Evolutionary conservation across 805 yeast genomes (phyloP).

Genomic region (Cyberlindnera meyerae): DNA sequence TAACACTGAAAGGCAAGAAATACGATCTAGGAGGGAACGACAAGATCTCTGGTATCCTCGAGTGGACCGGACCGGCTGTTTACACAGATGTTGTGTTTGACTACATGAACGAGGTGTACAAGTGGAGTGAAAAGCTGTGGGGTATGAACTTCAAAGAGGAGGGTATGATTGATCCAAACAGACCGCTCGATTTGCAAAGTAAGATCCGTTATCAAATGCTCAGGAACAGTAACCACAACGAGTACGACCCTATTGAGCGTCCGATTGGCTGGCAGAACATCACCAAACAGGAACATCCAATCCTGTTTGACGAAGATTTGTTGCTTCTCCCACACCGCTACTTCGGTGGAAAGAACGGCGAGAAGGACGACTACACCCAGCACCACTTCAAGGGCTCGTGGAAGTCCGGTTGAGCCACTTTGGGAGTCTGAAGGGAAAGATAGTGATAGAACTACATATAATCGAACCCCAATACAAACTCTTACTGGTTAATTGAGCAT

Average conservation of each 20-base stretch:
- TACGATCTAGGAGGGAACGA: conserved; percentile 39
- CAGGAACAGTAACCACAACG: conserved; percentile 7
- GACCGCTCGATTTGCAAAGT: conserved; percentile 7
- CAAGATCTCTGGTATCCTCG: conserved; percentile 54
- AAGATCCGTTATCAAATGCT: conserved; percentile 7
- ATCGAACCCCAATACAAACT: too few relatives aligned
- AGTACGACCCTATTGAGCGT: conserved; percentile 9
- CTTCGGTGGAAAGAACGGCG: conserved; percentile 45
- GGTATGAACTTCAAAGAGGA: conserved; percentile 6
- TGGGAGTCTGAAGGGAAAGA: too few relatives aligned
- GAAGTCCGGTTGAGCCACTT: too few relatives aligned
- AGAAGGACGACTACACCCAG: conserved; percentile 46
- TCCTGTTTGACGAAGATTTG: conserved; percentile 48
- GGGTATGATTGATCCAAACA: conserved; percentile 13
- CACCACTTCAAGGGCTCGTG: conserved; percentile 60
- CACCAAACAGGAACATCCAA: conserved; percentile 15
- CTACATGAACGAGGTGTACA: conserved; percentile 24
- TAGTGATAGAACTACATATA: too few relatives aligned
- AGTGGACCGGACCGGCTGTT: conserved; percentile 50
- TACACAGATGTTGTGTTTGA: conserved; percentile 45
- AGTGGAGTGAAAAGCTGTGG: conserved; percentile 1
- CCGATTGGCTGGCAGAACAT: conserved; percentile 19
- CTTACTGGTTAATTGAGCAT: too few relatives aligned
- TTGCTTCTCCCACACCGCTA: conserved; percentile 62
- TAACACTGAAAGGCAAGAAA: conserved; percentile 24